phyloP scores from a whole-genome alignment of 1,139 yeast genomes.

The Citeromyces hawaiiensis region DNA sequence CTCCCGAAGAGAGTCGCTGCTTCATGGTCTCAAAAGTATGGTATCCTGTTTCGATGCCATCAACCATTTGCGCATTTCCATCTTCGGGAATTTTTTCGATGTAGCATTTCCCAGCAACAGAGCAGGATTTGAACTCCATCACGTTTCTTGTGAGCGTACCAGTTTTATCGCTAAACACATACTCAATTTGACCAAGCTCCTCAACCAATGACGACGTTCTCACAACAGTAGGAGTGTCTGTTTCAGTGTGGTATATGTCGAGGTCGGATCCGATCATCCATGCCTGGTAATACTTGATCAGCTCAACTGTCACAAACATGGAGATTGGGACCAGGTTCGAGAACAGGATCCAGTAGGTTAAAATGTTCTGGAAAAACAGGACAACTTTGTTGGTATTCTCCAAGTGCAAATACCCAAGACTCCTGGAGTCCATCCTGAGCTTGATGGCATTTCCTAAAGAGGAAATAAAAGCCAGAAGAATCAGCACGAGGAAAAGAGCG shows the following conservation, averaged over 20 bases:
- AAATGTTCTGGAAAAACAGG: constrained; percentile 71
- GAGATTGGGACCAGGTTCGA: constrained; percentile 95
- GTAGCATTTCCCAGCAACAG: constrained; percentile 88
- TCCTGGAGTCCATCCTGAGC: constrained; percentile 36
- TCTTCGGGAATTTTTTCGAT: constrained; percentile 89
- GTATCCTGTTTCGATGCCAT: constrained; percentile 71
- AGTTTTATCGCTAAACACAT: constrained; percentile 90
- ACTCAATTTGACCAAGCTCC: constrained; percentile 92
- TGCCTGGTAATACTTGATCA: constrained; percentile 92
- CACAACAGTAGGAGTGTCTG: constrained; percentile 91
- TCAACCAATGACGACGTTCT: constrained; percentile 92
- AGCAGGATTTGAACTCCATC: constrained; percentile 92
- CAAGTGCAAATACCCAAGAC: constrained; percentile 51
- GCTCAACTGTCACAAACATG: constrained; percentile 87
- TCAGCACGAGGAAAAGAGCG: constrained; percentile 71
- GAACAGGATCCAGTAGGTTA: constrained; percentile 92
- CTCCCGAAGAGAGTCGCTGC: constrained; percentile 19
- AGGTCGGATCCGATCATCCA: constrained; percentile 86
- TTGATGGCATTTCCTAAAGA: constrained; percentile 81
- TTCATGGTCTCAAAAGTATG: constrained; percentile 59
- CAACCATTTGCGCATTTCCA: constrained; percentile 46
- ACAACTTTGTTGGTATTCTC: constrained; percentile 58
- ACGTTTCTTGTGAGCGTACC: constrained; percentile 92
- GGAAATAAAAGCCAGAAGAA: constrained; percentile 65
- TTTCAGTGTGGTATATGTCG: constrained; percentile 78